These are phyloP conservation scores for Backusella sp. DNA, from an alignment of 192 early-diverging fungal species.

Conservation along the genomic window DNA sequence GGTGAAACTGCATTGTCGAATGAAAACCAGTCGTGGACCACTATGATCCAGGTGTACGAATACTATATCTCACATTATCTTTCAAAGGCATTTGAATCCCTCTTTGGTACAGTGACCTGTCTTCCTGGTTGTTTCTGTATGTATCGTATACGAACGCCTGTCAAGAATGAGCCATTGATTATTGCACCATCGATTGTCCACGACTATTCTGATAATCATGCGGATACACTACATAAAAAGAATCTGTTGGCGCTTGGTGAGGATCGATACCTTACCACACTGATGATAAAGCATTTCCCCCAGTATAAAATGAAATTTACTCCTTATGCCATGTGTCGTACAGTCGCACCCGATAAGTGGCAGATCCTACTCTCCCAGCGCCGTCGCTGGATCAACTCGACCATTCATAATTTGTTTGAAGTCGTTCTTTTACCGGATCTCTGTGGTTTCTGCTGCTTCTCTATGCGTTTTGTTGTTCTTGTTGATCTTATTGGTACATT, in stretches of 20 bases:
- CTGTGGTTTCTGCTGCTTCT: slow-evolving; percentile 97
- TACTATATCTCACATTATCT: slow-evolving; percentile 92
- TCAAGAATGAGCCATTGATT: slow-evolving; percentile 73
- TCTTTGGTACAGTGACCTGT: slow-evolving; percentile 82
- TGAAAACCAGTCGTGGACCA: slow-evolving; percentile 88
- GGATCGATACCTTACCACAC: slow-evolving; percentile 95
- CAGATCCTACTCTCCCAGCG: slow-evolving; percentile 89
- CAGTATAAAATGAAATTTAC: slow-evolving; percentile 92
- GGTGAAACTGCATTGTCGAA: slow-evolving; percentile 92
- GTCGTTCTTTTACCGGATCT: slow-evolving; percentile 81
- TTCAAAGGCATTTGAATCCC: slow-evolving; percentile 83
- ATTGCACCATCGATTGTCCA: slow-evolving; percentile 76
- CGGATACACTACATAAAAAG: slow-evolving; percentile 97
- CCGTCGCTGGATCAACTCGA: slow-evolving; percentile 99
- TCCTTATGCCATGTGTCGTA: slow-evolving; percentile 85
- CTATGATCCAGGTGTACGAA: slow-evolving; percentile 97
- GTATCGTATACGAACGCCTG: slow-evolving; percentile 73
- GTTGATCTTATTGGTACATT: slow-evolving; percentile 86
- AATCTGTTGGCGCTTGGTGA: slow-evolving; percentile 95
- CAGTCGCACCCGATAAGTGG: slow-evolving; percentile 91
- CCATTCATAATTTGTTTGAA: slow-evolving; percentile 94
- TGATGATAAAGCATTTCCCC: slow-evolving; percentile 98
- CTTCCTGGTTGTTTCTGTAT: slow-evolving; percentile 86
- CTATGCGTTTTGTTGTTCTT: slow-evolving; percentile 96
- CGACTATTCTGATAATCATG: slow-evolving; percentile 88